Evolutionary conservation across 2,329 filamentous ascomycete genomes (phyloP).

Genomic region (Exophiala viscosa): DNA sequence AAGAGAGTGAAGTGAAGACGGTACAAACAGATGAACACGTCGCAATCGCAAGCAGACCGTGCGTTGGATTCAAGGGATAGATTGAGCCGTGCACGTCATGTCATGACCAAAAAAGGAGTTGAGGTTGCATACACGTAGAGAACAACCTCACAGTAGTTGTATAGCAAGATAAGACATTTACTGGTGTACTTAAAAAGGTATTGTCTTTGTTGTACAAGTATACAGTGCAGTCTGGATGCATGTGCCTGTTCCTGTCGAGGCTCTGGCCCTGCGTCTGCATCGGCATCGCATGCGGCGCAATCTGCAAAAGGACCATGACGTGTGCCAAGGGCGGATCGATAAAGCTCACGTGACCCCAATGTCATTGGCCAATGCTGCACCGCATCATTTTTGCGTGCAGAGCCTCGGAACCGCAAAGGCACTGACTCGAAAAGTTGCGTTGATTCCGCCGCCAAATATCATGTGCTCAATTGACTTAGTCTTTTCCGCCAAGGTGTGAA

Average conservation of each 20-base stretch:
- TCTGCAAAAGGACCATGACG: neutral
- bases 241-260: neutral
- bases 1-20: neutral
- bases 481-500: too few species aligned
- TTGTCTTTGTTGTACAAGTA: too few species aligned
- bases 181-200: too few species aligned
- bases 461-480: too few species aligned
- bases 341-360: neutral
- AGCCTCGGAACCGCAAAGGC: neutral
- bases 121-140: too few species aligned
- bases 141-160: too few species aligned
- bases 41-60: constrained; percentile 6
- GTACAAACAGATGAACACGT: constrained; percentile 6
- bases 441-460: neutral
- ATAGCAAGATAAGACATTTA: too few species aligned
- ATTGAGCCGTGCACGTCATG: neutral
- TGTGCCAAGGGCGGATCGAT: neutral
- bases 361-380: constrained; percentile 8
- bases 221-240: neutral
- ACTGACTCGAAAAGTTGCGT: neutral
- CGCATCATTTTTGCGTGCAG: neutral
- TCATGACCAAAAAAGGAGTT: neutral
- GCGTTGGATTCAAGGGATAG: constrained; percentile 20
- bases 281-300: neutral
- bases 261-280: too few species aligned